Percentiles rank a stretch among this genome's conserved stretches.
These are phyloP conservation scores for Colletotrichum echinochloae DNA, from an alignment of 2,329 filamentous ascomycete genomes.

Conservation along the genomic window DNA sequence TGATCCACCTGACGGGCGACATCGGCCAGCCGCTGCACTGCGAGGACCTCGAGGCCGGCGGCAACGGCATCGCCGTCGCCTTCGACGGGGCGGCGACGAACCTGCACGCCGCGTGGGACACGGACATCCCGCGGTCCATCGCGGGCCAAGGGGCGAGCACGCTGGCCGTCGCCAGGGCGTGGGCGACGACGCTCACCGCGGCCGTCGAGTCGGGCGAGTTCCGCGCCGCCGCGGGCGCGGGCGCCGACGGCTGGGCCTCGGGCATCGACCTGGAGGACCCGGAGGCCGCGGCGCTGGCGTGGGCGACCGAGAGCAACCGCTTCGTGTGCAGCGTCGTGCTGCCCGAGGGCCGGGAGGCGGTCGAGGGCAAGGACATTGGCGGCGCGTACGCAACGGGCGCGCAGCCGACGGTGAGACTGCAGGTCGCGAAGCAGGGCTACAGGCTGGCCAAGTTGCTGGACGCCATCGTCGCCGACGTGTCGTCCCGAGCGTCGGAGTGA, in stretches of 20 bases:
- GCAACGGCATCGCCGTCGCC: constrained; percentile 58
- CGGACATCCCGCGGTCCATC: constrained; percentile 62
- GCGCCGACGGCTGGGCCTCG: constrained; percentile 52
- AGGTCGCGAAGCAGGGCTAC: constrained; percentile 60
- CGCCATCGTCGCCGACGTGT: constrained; percentile 33
- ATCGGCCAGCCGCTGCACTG: constrained; percentile 42
- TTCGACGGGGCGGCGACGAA: constrained; percentile 66
- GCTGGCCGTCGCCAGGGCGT: constrained; percentile 52
- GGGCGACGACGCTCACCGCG: constrained; percentile 51
- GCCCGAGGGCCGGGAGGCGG: constrained; percentile 50
- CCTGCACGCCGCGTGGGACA: constrained; percentile 72
- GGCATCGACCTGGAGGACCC: constrained; percentile 50
- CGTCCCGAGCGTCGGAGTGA: constrained; percentile 4
- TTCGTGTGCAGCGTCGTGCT: constrained; percentile 59
- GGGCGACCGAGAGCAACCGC: constrained; percentile 57
- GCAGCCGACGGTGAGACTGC: constrained; percentile 54
- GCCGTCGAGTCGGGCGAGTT: constrained; percentile 55
- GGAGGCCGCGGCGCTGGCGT: constrained; percentile 50
- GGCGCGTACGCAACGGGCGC: constrained; percentile 55
- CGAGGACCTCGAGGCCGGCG: constrained; percentile 40
- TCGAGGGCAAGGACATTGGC: constrained; percentile 55
- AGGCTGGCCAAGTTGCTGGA: constrained; percentile 38
- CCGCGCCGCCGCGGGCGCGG: constrained; percentile 48
- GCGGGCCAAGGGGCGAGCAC: constrained; percentile 54
- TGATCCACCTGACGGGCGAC: constrained; percentile 42